Conservation (phyloP, 1,139 yeast species). For the Yarrowia galli region DNA sequence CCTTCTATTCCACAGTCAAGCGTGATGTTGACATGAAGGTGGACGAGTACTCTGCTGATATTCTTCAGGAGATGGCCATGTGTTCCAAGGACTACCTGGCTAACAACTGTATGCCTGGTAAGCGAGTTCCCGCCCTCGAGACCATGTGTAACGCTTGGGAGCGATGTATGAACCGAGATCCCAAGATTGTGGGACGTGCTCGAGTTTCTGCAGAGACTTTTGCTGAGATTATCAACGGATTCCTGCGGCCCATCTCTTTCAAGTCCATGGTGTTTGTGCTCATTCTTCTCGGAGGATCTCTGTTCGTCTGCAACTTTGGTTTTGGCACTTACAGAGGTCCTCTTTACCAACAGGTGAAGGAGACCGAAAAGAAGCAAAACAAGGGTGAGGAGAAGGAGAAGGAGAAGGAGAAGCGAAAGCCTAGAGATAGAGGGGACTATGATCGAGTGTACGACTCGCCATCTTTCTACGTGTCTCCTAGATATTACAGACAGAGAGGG, state of each 20-base stretch:
- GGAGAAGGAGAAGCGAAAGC: not conserved
- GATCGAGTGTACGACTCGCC: constrained; percentile 20
- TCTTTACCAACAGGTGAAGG: constrained; percentile 40
- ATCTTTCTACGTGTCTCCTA: constrained; percentile 21
- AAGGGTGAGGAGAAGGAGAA: constrained; percentile 3
- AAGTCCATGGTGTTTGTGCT: constrained; percentile 66
- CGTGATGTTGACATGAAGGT: constrained; percentile 75
- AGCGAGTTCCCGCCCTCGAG: constrained; percentile 74
- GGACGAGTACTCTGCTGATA: constrained; percentile 66
- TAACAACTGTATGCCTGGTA: constrained; percentile 68
- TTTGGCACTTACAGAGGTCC: constrained; percentile 52
- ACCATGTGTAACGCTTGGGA: constrained; percentile 77
- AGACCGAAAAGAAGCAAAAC: constrained; percentile 6
- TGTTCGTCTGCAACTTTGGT: constrained; percentile 49
- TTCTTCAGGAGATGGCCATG: constrained; percentile 67
- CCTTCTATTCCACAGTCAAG: constrained; percentile 66
- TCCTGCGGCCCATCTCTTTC: constrained; percentile 76
- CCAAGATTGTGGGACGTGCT: constrained; percentile 77
- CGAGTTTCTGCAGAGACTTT: constrained; percentile 80
- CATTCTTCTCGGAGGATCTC: constrained; percentile 56
- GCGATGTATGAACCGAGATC: constrained; percentile 86
- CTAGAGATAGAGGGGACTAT: not conserved
- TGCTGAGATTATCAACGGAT: constrained; percentile 82
- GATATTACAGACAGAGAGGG: constrained; percentile 27
- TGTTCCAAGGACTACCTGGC: constrained; percentile 75